A percentile compares a stretch with the other conserved stretches of the same genome.
These are phyloP conservation scores for Globisporangium echinulatum DNA, from an alignment of 352 stramenopile genomes.

Conservation along the genomic window DNA sequence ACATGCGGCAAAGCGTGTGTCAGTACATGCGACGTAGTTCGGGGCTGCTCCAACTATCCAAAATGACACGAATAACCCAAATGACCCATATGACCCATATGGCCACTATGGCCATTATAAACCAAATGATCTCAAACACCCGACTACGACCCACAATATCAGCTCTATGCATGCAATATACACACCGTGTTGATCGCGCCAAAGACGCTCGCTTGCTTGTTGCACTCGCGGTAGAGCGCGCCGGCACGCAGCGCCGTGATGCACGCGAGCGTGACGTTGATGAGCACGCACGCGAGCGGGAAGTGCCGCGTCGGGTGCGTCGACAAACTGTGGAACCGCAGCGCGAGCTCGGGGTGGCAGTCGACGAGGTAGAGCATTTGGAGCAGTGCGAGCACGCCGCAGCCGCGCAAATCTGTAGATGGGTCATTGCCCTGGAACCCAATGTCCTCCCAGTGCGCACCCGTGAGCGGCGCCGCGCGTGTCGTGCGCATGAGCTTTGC, in stretches of 20 bases:
- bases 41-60: too few relatives aligned
- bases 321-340: conserved; percentile 39
- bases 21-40: too few relatives aligned
- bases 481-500: conserved; percentile 26
- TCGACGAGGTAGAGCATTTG: conserved; percentile 82
- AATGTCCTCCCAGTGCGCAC: conserved; percentile 81
- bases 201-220: conserved; percentile 51
- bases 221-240: conserved; percentile 58
- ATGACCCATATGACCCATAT: neutral
- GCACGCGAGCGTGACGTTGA: conserved; percentile 72
- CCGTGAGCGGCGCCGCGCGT: conserved; percentile 40
- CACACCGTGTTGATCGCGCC: conserved; percentile 45
- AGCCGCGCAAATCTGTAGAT: conserved; percentile 81
- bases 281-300: conserved; percentile 61
- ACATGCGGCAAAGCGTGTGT: neutral
- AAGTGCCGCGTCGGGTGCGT: conserved; percentile 62
- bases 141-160: too few relatives aligned
- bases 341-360: conserved; percentile 40
- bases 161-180: neutral
- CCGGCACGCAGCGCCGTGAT: conserved; percentile 62
- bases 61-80: neutral
- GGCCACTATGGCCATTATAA: too few relatives aligned
- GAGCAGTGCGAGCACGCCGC: conserved; percentile 79
- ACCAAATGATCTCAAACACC: too few relatives aligned
- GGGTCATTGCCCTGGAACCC: conserved; percentile 88